Evolutionary conservation across 306 rosid genomes (phyloP).

Genomic region (Betula pendula): DNA sequence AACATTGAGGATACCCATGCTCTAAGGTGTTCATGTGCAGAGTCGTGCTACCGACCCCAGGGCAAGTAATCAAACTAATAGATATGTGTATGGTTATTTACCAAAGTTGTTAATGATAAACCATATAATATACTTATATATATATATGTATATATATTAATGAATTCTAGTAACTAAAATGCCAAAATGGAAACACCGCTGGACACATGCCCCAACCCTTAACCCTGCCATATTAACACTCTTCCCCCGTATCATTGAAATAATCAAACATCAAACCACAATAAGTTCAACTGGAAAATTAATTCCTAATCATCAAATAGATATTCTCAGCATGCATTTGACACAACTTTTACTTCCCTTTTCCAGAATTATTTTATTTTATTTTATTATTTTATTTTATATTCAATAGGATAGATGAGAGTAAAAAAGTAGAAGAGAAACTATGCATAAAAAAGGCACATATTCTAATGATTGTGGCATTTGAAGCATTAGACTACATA

Average conservation of each 20-base stretch:
- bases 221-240: background rate
- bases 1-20: slow-evolving; percentile 8
- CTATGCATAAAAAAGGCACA: background rate
- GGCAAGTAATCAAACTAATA: background rate
- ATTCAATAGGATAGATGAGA: background rate
- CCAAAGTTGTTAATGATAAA: background rate
- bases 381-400: too few species aligned
- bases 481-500: background rate
- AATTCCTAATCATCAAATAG: background rate
- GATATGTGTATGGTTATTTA: background rate
- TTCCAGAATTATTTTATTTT: too few species aligned
- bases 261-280: background rate
- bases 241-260: background rate
- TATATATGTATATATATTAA: too few species aligned
- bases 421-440: background rate
- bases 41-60: background rate
- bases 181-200: background rate
- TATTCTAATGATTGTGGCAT: background rate
- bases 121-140: too few species aligned
- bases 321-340: background rate
- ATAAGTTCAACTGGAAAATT: background rate
- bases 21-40: background rate
- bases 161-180: background rate
- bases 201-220: background rate
- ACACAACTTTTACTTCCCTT: background rate